Evolutionary conservation across 768 basidiomycete genomes (phyloP), one percentile per base, ranked within the genome.

Genomic region (Rubroboletus pulcherrimus): DNA sequence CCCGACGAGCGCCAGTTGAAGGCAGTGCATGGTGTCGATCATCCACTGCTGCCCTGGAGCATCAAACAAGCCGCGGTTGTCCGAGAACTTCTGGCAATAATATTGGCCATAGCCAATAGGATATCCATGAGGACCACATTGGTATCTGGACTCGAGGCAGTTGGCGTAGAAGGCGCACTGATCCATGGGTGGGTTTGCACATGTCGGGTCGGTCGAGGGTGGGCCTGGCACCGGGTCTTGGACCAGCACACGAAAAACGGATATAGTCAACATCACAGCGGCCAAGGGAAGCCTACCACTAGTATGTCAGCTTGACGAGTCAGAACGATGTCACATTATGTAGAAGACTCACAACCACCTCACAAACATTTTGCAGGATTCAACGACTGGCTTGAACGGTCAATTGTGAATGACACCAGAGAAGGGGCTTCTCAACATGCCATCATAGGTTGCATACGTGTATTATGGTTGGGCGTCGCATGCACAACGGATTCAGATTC

Each of bases 61-160:
- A 29, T 71, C 71, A 11, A 81, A 66, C 41, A 61, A 24, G 17
- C 35, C 47, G 12, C 69, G 68, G 11, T 71, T 49, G 21, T 62
- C 59, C 12, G 63, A 63, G 64, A 80, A 80, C 15, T 70, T 75
- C 37, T 62, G 58, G 65, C 79, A 81, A 56, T 61, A 78, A 17
- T 71, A 57, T 43, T 72, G 59, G 31, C 79, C 79, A 42, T 75
- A 76, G 11, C 68, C 73, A 17, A 79, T 55, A 1, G 78, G 79
- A 53, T 79, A 81, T 0, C 77, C 79, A 0, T 54, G 19, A 0
- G 72, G 64, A 0, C 79, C 78, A 46, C 79, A 80, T n/a, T 77
- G 68, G 57, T 76, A 79, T 26, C 70, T 68, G 7, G 75, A 49
- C 55, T 80, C 78, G 55, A 79, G 71, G 55, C 78, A 81, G 60